Evolutionary conservation across 208 protist species (phyloP).

Genomic region (Wallacemonas sp.): DNA sequence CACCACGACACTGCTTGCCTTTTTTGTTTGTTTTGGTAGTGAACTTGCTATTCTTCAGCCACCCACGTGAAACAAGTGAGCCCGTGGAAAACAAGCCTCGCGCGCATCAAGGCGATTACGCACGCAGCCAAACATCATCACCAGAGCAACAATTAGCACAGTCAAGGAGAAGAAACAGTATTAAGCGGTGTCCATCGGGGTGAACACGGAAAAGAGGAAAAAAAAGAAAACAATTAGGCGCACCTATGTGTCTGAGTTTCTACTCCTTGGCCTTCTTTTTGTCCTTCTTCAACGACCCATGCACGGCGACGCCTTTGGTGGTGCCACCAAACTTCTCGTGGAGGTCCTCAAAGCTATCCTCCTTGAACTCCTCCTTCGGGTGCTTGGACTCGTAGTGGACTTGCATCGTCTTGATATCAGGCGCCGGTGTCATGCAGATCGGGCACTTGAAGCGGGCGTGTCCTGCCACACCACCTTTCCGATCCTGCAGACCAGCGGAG

Average conservation of each 20-base stretch:
- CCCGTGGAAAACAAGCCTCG: no score
- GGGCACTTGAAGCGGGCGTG: slow-evolving; percentile 59
- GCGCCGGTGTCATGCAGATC: slow-evolving; percentile 57
- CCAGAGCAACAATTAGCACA: no score
- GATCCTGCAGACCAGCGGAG: slow-evolving; percentile 49
- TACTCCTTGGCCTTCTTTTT: slow-evolving; percentile 24
- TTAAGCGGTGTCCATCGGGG: background rate
- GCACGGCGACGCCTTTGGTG: slow-evolving; percentile 66
- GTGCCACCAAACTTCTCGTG: slow-evolving; percentile 63
- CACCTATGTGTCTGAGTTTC: background rate
- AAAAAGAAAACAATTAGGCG: slow-evolving; percentile 20
- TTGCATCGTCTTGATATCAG: slow-evolving; percentile 69
- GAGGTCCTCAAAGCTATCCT: slow-evolving; percentile 58
- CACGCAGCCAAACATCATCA: no score
- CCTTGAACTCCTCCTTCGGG: slow-evolving; percentile 47
- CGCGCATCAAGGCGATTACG: no score
- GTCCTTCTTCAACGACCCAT: slow-evolving; percentile 66
- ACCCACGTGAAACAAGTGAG: no score
- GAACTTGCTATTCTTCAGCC: no score
- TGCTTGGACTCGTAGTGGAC: slow-evolving; percentile 65
- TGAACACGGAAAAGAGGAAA: slow-evolving; percentile 9
- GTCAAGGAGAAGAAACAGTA: slow-evolving; percentile 4
- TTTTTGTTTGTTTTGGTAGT: no score
- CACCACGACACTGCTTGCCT: no score
- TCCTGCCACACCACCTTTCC: slow-evolving; percentile 55